A percentile compares a stretch with the other conserved stretches of the same genome.
phyloP scores from a whole-genome alignment of 805 yeast genomes.

The Ogataea minuta region DNA sequence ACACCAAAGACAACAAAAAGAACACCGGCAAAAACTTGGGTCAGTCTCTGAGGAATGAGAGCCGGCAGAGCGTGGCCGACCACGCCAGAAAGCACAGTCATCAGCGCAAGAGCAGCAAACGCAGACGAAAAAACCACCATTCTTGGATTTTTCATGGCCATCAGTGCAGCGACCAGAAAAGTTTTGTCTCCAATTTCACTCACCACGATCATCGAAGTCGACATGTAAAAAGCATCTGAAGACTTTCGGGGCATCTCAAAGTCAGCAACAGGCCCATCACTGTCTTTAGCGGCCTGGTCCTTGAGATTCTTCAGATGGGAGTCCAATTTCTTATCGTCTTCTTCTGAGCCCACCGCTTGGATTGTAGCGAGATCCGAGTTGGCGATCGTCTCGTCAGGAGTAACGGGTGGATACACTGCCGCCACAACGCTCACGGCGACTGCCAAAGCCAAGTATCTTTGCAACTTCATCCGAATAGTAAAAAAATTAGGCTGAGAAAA shows the following conservation, averaged over 20 bases:
- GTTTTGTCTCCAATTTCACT: slow-evolving; percentile 98
- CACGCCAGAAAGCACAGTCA: slow-evolving; percentile 89
- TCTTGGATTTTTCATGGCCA: slow-evolving; percentile 95
- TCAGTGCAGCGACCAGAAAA: slow-evolving; percentile 90
- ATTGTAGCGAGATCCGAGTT: slow-evolving; percentile 21
- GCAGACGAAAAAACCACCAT: slow-evolving; percentile 86
- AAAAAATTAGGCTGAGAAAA: neutral
- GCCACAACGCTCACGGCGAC: slow-evolving; percentile 8
- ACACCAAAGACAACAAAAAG: slow-evolving; percentile 82
- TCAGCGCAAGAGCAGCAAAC: slow-evolving; percentile 75
- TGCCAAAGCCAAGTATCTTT: slow-evolving; percentile 8
- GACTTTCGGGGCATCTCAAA: slow-evolving; percentile 17
- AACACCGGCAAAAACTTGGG: slow-evolving; percentile 78
- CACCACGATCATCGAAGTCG: slow-evolving; percentile 88
- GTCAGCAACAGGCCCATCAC: slow-evolving; percentile 12
- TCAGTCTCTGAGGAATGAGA: slow-evolving; percentile 71
- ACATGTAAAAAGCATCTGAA: slow-evolving; percentile 65
- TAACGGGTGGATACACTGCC: slow-evolving; percentile 25
- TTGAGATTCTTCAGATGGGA: slow-evolving; percentile 17
- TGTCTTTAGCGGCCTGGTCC: slow-evolving; percentile 15
- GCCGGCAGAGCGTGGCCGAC: slow-evolving; percentile 91
- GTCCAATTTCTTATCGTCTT: slow-evolving; percentile 16
- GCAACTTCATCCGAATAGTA: slow-evolving; percentile 12
- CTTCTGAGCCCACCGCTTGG: slow-evolving; percentile 12
- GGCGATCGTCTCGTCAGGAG: slow-evolving; percentile 11